Evolutionary conservation across 345 rosid genomes (phyloP).

Genomic region (Streptanthus diversifolius): DNA sequence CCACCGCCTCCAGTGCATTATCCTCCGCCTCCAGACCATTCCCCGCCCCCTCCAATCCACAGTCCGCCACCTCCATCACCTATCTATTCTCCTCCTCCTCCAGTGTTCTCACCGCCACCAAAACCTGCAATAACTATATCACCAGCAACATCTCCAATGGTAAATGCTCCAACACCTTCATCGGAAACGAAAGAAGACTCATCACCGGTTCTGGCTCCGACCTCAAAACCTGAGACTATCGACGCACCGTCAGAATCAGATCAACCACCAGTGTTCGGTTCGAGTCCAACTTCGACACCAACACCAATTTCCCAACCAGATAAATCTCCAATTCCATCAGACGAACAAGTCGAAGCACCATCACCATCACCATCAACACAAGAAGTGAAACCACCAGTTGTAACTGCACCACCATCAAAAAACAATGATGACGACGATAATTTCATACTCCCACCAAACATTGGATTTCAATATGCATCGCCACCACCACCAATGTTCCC

Average conservation of each 20-base stretch:
- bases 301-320: slow-evolving; percentile 24
- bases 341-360: slow-evolving; percentile 5
- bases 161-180: slow-evolving; percentile 15
- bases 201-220: slow-evolving; percentile 21
- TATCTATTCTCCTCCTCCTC: slow-evolving; percentile 34
- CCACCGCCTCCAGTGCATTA: slow-evolving; percentile 21
- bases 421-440: slow-evolving; percentile 15
- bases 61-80: slow-evolving; percentile 29
- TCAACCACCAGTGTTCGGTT: slow-evolving; percentile 8
- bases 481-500: slow-evolving; percentile 87
- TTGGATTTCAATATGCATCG: slow-evolving; percentile 68
- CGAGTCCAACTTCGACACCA: slow-evolving; percentile 11
- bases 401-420: slow-evolving; percentile 30
- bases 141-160: slow-evolving; percentile 25
- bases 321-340: slow-evolving; percentile 27
- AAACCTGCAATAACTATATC: slow-evolving; percentile 3
- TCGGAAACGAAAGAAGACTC: slow-evolving; percentile 12
- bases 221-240: slow-evolving; percentile 31
- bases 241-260: slow-evolving; percentile 20
- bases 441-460: slow-evolving; percentile 55
- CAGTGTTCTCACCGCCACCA: slow-evolving; percentile 33
- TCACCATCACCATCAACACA: slow-evolving; percentile 15
- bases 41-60: slow-evolving; percentile 26
- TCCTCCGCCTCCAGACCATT: slow-evolving; percentile 4
- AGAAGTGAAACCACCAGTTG: slow-evolving; percentile 17